These are phyloP conservation scores for Lolium rigidum DNA, from an alignment of 176 grass and related monocot species.

Conservation along the genomic window DNA sequence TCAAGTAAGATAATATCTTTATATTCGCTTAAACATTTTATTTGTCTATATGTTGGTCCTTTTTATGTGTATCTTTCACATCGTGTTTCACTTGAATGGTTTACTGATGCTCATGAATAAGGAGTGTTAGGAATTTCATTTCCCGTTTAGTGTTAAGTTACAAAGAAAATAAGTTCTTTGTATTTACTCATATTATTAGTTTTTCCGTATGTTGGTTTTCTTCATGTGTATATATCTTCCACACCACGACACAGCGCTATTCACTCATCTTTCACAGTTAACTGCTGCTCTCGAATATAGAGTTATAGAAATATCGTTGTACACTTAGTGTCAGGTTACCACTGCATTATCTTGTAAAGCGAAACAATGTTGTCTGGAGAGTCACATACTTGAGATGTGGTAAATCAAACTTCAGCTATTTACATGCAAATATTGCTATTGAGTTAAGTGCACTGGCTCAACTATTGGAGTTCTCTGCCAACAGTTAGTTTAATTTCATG, in stretches of 20 bases:
- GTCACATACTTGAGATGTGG: slow-evolving; percentile 19
- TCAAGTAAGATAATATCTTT: slow-evolving; percentile 46
- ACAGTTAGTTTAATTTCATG: slow-evolving; percentile 2
- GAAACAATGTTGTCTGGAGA: background rate
- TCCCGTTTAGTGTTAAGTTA: background rate
- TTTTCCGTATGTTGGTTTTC: background rate
- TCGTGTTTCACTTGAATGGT: background rate
- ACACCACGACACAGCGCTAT: background rate
- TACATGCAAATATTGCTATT: background rate
- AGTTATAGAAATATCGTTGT: slow-evolving; percentile 8
- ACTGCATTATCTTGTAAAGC: slow-evolving; percentile 27
- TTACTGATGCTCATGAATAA: slow-evolving; percentile 12
- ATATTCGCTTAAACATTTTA: background rate
- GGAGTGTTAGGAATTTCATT: slow-evolving; percentile 7
- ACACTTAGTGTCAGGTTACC: background rate
- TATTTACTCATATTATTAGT: background rate
- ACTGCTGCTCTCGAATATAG: slow-evolving; percentile 1
- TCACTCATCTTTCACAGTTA: slow-evolving; percentile 8
- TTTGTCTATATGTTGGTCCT: background rate
- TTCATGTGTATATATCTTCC: slow-evolving; percentile 15
- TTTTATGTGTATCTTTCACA: slow-evolving; percentile 25
- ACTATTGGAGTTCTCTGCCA: slow-evolving; percentile 10
- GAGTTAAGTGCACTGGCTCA: background rate
- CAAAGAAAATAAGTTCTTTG: background rate
- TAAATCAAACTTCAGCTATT: slow-evolving; percentile 1